Evolutionary conservation across 2,329 filamentous ascomycete species (phyloP), one percentile per base, ranked within the genome.

Genomic region (Rutstroemia sydowiana): DNA sequence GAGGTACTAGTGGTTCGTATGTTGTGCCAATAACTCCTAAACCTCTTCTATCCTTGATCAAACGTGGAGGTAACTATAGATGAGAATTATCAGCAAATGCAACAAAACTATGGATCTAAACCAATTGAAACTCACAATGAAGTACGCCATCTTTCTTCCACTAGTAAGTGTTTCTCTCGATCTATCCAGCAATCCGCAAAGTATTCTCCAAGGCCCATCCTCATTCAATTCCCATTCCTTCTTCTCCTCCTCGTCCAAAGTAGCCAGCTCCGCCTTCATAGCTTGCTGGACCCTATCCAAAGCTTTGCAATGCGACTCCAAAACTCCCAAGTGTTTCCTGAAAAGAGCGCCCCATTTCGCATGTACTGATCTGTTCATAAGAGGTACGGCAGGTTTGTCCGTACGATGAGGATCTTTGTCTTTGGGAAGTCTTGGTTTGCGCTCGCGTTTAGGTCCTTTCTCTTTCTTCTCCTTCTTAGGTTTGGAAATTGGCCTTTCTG

Each of bases 341-440:
- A 64, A 62, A 16, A 65, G 28, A 23, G 55, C 55, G 3, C 58
- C 59, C 48, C 65, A 66, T 30, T 66, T 73, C 20, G 67, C 66
- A 58, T 73, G 73, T 51, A 51, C 42, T 1, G 53, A 52, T 16
- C 47, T 51, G 42, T 62, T 59, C 20, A 48, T 53, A 20, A 61
- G 53, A 14, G 55, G 56, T 9, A 34, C 44, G 11, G 20, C 20
- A 1, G 52, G 48, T 16, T 41, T 50, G 10, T 52, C 52, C 20
- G 46, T 61, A 36, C 50, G 16, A 42, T 34, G 3, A 30, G 51
- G 37, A 28, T 51, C 43, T 39, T 45, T 31, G 34, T 50, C 40
- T n/a, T 44, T 45, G 4, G 40, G 52, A 5, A 52, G n/a, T 34
- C 21, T 42, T 3, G 16, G 16, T n/a, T 54, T 51, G 47, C 41